Percentiles rank a stretch among this genome's conserved stretches.
Evolutionary conservation across 441 rosid genomes (phyloP).

Genomic region (Brassica hybrid): DNA sequence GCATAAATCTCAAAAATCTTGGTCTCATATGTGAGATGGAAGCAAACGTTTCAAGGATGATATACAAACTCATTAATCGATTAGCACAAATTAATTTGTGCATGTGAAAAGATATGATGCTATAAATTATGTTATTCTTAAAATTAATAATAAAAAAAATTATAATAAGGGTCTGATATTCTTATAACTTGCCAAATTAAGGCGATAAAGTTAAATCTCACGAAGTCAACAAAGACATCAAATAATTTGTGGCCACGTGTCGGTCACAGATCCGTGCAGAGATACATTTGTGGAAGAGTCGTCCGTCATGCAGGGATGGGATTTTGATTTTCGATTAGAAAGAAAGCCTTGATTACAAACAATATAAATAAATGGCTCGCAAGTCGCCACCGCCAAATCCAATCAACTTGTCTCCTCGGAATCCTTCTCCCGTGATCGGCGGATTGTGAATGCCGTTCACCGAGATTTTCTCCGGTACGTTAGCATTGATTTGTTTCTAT

Average conservation of each 20-base stretch:
- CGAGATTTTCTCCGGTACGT: constrained; percentile 35
- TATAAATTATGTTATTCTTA: too few species aligned
- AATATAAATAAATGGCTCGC: constrained; percentile 28
- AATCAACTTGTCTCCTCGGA: too few species aligned
- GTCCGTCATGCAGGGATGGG: constrained; percentile 40
- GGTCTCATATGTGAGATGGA: not conserved
- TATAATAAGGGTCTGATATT: too few species aligned
- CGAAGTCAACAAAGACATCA: not conserved
- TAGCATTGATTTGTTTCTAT: constrained; percentile 20
- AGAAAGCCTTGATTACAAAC: not conserved
- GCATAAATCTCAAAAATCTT: not conserved
- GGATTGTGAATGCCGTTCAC: constrained; percentile 41
- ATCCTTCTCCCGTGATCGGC: constrained; percentile 27
- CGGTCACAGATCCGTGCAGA: not conserved
- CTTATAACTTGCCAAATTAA: not conserved
- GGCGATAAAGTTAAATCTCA: not conserved
- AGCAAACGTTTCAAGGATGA: not conserved
- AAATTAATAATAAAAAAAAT: too few species aligned
- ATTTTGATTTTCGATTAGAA: too few species aligned
- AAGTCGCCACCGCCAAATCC: constrained; percentile 28
- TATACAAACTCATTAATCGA: too few species aligned
- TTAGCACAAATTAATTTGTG: too few species aligned
- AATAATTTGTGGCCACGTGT: not conserved
- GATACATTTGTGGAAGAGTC: constrained; percentile 12
- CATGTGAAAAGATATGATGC: too few species aligned